These are phyloP conservation scores for Aspergillus fischeri DNA, from an alignment of 2,329 filamentous ascomycete genomes.

Conservation along the genomic window DNA sequence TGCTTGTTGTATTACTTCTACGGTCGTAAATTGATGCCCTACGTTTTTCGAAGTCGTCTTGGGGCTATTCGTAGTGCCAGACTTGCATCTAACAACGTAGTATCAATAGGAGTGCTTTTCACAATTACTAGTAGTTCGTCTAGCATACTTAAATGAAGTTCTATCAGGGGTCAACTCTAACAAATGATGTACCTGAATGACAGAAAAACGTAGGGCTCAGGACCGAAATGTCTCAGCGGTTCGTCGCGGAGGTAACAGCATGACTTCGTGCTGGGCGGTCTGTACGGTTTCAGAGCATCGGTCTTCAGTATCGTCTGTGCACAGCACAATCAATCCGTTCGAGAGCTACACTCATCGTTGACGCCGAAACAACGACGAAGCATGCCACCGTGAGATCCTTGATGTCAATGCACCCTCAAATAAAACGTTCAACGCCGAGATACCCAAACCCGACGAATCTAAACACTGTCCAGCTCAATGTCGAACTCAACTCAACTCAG, in stretches of 20 bases:
- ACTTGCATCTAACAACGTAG: neutral
- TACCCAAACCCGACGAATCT: neutral
- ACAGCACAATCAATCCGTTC: neutral
- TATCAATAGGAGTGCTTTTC: neutral
- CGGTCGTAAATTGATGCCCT: neutral
- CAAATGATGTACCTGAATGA: neutral
- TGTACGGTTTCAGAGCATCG: neutral
- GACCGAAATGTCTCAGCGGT: neutral
- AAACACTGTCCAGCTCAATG: slow-evolving; percentile 1
- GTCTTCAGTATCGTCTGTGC: neutral
- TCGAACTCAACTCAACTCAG: slow-evolving; percentile 17
- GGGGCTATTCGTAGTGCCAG: neutral
- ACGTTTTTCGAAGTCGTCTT: neutral
- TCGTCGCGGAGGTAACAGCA: neutral
- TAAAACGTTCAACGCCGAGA: neutral
- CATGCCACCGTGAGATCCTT: neutral
- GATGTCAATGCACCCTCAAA: neutral
- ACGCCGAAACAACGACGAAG: neutral
- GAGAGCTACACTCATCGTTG: neutral
- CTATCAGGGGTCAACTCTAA: neutral
- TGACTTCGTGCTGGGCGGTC: neutral
- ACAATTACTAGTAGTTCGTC: neutral
- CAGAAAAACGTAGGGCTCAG: neutral
- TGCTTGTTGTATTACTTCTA: neutral
- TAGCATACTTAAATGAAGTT: neutral